Percentiles rank a stretch among this genome's conserved stretches.
Conservation (phyloP, 2,329 filamentous ascomycete species). For the Penicillium janthinellum region DNA sequence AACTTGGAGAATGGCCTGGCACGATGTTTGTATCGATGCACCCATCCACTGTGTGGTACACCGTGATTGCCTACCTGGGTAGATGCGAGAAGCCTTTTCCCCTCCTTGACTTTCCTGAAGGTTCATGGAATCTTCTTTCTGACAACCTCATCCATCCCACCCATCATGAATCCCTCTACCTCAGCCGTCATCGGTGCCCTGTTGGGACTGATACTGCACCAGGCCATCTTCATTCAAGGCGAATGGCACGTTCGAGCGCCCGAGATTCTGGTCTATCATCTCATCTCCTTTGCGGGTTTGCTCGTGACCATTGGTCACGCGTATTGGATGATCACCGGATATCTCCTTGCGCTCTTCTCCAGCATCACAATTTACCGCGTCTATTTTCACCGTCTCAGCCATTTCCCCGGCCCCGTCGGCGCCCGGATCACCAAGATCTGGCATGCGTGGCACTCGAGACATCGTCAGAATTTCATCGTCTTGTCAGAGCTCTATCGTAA, state of each 20-base stretch:
- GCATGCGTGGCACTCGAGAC: conserved; percentile 32
- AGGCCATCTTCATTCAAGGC: conserved; percentile 16
- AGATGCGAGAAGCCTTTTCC: not conserved
- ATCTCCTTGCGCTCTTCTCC: conserved; percentile 12
- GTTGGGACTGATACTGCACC: conserved; percentile 8
- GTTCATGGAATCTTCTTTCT: not conserved
- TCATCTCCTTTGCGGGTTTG: conserved; percentile 6
- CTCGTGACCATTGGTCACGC: not conserved
- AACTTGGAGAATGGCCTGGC: not conserved
- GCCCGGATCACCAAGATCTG: conserved; percentile 44
- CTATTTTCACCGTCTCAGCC: conserved; percentile 44
- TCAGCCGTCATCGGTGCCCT: conserved; percentile 1
- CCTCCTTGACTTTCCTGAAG: not conserved
- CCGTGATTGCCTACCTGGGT: not conserved
- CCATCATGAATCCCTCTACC: not conserved
- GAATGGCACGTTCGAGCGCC: conserved; percentile 24
- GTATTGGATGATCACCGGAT: conserved; percentile 7
- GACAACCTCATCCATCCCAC: not conserved
- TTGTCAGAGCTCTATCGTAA: conserved; percentile 30
- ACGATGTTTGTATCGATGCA: not conserved
- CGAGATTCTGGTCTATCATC: conserved; percentile 14
- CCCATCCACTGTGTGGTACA: not conserved
- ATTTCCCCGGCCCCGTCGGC: conserved; percentile 43
- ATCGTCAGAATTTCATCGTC: conserved; percentile 34
- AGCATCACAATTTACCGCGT: conserved; percentile 45